Evolutionary conservation across 169 alveolate genomes (phyloP).

Genomic region (Besnoitia besnoiti): DNA sequence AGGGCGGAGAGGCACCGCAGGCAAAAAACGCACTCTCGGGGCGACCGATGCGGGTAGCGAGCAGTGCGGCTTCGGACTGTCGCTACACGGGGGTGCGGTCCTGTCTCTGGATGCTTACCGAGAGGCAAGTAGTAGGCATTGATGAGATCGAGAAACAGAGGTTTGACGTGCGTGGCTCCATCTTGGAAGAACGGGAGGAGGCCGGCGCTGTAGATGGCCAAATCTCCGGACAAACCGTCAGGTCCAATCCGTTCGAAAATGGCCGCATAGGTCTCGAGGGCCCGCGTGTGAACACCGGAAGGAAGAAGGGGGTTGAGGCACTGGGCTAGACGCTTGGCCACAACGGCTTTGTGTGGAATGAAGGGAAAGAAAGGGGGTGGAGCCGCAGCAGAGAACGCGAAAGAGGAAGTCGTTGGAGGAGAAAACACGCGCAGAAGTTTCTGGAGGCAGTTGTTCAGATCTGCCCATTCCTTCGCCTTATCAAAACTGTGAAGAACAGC

Average conservation of each 20-base stretch:
- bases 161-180: slow-evolving; percentile 88
- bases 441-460: slow-evolving; percentile 87
- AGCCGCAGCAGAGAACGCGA: not conserved
- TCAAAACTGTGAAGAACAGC: slow-evolving; percentile 86
- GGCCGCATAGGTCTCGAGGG: slow-evolving; percentile 89
- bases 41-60: not conserved
- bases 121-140: slow-evolving; percentile 85
- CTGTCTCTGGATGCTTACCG: slow-evolving; percentile 75
- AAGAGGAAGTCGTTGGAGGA: not conserved
- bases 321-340: slow-evolving; percentile 80
- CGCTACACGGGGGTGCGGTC: not conserved
- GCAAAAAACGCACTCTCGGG: not conserved
- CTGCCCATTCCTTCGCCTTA: slow-evolving; percentile 94
- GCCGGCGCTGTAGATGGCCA: slow-evolving; percentile 91
- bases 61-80: too few species aligned
- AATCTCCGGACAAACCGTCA: slow-evolving; percentile 83
- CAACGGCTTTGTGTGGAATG: slow-evolving; percentile 83
- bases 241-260: slow-evolving; percentile 86
- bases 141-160: slow-evolving; percentile 85
- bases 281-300: slow-evolving; percentile 91
- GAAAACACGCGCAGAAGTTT: slow-evolving; percentile 76
- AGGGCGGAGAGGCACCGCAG: not conserved
- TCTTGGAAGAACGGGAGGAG: slow-evolving; percentile 90
- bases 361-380: slow-evolving; percentile 54
- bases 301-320: slow-evolving; percentile 92